These are phyloP conservation scores for Eragrostis curvula DNA, from an alignment of 176 grass and related monocot genomes.

Conservation along the genomic window DNA sequence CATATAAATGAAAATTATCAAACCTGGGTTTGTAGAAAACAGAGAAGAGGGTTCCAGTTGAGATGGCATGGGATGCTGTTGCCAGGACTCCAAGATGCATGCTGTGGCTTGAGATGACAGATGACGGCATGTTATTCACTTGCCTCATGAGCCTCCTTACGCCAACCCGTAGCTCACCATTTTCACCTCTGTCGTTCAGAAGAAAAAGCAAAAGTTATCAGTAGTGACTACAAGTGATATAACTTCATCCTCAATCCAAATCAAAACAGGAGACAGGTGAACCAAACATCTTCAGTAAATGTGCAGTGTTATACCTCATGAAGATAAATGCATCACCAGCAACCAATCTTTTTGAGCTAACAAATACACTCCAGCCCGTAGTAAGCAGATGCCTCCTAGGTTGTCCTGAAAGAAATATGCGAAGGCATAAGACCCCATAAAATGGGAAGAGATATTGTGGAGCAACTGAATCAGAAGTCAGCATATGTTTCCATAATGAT, in stretches of 20 bases:
- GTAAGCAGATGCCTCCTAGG: slow-evolving; percentile 94
- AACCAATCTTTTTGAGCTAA: slow-evolving; percentile 89
- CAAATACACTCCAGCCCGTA: slow-evolving; percentile 97
- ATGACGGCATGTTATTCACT: slow-evolving; percentile 85
- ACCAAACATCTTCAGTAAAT: slow-evolving; percentile 6
- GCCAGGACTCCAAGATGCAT: slow-evolving; percentile 99
- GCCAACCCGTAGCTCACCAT: slow-evolving; percentile 81
- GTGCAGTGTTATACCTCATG: slow-evolving; percentile 60
- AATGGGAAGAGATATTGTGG: slow-evolving; percentile 10
- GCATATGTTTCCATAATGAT: neutral
- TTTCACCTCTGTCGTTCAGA: slow-evolving; percentile 70
- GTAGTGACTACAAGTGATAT: slow-evolving; percentile 14
- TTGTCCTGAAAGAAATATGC: slow-evolving; percentile 68
- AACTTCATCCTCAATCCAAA: neutral
- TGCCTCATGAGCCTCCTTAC: slow-evolving; percentile 94
- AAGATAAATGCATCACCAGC: slow-evolving; percentile 98
- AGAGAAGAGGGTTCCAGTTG: slow-evolving; percentile 83
- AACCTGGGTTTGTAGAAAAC: slow-evolving; percentile 99
- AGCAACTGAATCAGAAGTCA: neutral
- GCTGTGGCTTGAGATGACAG: slow-evolving; percentile 98
- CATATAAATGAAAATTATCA: slow-evolving; percentile 41
- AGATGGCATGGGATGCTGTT: slow-evolving; percentile 90
- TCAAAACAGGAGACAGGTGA: neutral
- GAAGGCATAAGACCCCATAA: slow-evolving; percentile 8
- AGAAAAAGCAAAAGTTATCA: slow-evolving; percentile 3